Evolutionary conservation across 441 rosid genomes (phyloP).

Genomic region (Populus hybrid): DNA sequence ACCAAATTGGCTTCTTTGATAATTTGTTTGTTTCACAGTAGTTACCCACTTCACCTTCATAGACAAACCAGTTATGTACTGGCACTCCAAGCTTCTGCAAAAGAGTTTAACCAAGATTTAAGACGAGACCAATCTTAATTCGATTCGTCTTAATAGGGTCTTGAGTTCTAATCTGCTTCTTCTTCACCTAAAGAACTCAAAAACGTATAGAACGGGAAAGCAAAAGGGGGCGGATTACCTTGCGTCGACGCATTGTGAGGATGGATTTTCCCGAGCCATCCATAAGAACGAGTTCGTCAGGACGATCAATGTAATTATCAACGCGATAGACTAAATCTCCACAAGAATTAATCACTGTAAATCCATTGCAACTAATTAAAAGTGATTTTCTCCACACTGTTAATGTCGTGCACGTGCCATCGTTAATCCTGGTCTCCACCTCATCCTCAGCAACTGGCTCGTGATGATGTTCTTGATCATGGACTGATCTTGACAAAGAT

Average conservation of each 20-base stretch:
- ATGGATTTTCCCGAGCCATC: constrained; percentile 63
- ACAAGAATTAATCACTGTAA: constrained; percentile 65
- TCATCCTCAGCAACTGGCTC: constrained; percentile 1
- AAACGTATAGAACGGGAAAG: background rate
- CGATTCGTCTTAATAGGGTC: background rate
- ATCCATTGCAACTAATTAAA: constrained; percentile 60
- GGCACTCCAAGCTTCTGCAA: constrained; percentile 47
- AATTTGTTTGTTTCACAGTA: constrained; percentile 7
- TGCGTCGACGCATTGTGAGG: constrained; percentile 51
- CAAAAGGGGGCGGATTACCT: constrained; percentile 38
- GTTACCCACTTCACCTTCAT: constrained; percentile 43
- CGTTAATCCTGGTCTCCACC: background rate
- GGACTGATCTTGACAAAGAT: constrained; percentile 63
- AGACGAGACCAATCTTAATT: background rate
- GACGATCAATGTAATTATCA: constrained; percentile 55
- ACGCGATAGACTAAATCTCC: constrained; percentile 77
- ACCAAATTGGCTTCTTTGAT: constrained; percentile 46
- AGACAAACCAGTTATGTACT: constrained; percentile 53
- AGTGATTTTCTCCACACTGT: constrained; percentile 95
- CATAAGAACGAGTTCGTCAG: constrained; percentile 67
- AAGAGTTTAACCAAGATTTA: background rate
- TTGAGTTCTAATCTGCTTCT: background rate
- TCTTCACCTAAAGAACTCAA: background rate
- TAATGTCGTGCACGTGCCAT: constrained; percentile 33
- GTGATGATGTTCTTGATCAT: constrained; percentile 32